Conservation (phyloP, 2,329 filamentous ascomycete species). For the Fusarium haematococcum region DNA sequence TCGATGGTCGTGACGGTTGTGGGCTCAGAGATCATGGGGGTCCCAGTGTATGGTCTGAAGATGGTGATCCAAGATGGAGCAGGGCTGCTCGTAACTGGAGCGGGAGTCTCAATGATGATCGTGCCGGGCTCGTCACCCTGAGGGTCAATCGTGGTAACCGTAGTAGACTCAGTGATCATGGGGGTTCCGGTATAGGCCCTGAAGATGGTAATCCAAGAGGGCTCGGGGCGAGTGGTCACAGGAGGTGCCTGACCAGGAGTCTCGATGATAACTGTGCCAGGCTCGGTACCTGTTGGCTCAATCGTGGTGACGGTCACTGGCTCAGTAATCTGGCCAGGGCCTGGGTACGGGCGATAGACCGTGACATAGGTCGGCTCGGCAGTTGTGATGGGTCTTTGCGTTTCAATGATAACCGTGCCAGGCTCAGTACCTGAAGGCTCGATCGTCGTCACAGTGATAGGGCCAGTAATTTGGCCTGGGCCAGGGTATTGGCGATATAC, state of each 20-base stretch:
- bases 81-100: background rate
- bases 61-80: background rate
- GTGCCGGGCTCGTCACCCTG: background rate
- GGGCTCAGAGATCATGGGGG: background rate
- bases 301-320: conserved; percentile 11
- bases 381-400: conserved; percentile 2
- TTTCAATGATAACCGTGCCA: conserved; percentile 12
- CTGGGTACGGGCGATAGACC: conserved; percentile 6
- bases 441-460: background rate
- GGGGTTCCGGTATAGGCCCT: background rate
- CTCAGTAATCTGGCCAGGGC: background rate
- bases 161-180: background rate
- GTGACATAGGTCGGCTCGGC: conserved; percentile 14
- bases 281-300: conserved; percentile 19
- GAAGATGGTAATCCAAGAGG: background rate
- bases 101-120: conserved; percentile 2
- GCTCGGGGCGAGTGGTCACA: background rate
- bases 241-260: conserved; percentile 13
- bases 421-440: background rate
- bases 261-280: conserved; percentile 30
- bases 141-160: background rate
- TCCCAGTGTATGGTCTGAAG: background rate
- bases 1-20: background rate
- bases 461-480: background rate
- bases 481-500: background rate